phyloP scores from a whole-genome alignment of 1,139 yeast species.

The Kodamaea suecica region DNA sequence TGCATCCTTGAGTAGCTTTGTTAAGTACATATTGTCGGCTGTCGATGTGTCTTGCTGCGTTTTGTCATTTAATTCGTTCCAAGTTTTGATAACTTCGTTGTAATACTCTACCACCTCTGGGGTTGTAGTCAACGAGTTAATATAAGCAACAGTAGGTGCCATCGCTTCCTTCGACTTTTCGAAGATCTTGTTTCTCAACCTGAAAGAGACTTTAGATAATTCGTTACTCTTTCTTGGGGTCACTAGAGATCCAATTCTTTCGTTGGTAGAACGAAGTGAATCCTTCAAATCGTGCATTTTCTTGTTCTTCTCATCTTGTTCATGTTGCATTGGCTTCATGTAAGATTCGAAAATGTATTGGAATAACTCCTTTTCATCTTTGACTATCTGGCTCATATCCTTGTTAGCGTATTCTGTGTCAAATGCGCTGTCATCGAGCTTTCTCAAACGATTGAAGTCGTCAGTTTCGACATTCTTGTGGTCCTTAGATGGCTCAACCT shows the following conservation, averaged over 20 bases:
- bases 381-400: slow-evolving; percentile 18
- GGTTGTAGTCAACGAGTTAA: slow-evolving; percentile 15
- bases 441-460: slow-evolving; percentile 6
- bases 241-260: slow-evolving; percentile 12
- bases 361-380: slow-evolving; percentile 25
- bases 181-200: slow-evolving; percentile 18
- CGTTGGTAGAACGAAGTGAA: slow-evolving; percentile 12
- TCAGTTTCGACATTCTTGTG: slow-evolving; percentile 1
- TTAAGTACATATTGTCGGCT: slow-evolving; percentile 8
- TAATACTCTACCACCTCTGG: slow-evolving; percentile 18
- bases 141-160: slow-evolving; percentile 23
- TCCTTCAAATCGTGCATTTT: slow-evolving; percentile 8
- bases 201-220: slow-evolving; percentile 13
- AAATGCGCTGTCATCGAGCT: slow-evolving; percentile 6
- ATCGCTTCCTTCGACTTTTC: slow-evolving; percentile 21
- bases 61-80: slow-evolving; percentile 11
- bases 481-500: background rate
- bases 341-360: slow-evolving; percentile 25
- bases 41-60: slow-evolving; percentile 1
- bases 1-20: slow-evolving; percentile 14
- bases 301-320: slow-evolving; percentile 9
- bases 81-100: slow-evolving; percentile 14
- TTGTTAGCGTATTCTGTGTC: slow-evolving; percentile 1
- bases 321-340: slow-evolving; percentile 15
- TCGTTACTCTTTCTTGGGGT: slow-evolving; percentile 9